Evolutionary conservation across 306 rosid genomes (phyloP), one percentile per base, ranked within the genome.

Genomic region (Quercus cerris): DNA sequence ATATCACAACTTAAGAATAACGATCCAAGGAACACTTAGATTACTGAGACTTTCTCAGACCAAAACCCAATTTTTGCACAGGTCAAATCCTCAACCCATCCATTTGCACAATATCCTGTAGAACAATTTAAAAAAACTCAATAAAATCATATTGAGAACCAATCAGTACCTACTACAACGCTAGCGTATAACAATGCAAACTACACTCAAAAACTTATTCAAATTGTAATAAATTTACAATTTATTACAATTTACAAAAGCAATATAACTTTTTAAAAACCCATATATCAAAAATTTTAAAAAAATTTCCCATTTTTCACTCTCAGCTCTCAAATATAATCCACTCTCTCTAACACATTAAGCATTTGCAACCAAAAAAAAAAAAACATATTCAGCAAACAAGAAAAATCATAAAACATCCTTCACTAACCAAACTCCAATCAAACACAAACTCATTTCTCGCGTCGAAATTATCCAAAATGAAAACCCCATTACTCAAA

Each of bases 61-160:
- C 51, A 81, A 61, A 10, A 22, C 81, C 56, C 76, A 82, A 75
- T 71, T 74, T 79, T 63, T 17, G 22, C 85, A 84, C 56, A 73
- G 44, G 27, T 70, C 41, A 66, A 49, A 73, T 75, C 73, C 66
- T 74, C 76, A 51, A 69, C 80, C 59, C 68, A 70, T 62, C 22
- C 70, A 41, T 71, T 56, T 19, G 68, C 56, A 25, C 28, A 54
- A 63, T 22, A 38, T 27, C 74, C 75, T 64, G 59, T 56, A 1
- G 8, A 72, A 56, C 41, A 70, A 46, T 33, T 18, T 5, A 28
- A 28, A 49, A 75, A 35, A 46, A 51, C 22, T 27, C 13, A 73
- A 10, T 44, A 31, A 27, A 44, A 5, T 25, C 33, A 57, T 28
- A 1, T 30, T 20, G 23, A 58, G 54, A 58, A 57, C 49, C 25